Evolutionary conservation across 371 early-diverging fungal species (phyloP).

Genomic region (Batkoa obscura): DNA sequence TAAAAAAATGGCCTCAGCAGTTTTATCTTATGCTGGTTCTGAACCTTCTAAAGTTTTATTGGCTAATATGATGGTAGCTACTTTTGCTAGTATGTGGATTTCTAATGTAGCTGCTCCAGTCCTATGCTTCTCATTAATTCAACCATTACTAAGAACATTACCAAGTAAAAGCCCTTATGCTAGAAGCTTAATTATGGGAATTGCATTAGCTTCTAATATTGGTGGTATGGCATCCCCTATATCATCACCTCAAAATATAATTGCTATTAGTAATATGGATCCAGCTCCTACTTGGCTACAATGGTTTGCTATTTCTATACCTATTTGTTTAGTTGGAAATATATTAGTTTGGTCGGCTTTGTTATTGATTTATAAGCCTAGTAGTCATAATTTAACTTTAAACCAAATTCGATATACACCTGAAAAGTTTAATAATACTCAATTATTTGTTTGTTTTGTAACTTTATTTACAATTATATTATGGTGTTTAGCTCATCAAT

Average conservation of each 20-base stretch:
- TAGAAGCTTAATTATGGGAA: constrained; percentile 73
- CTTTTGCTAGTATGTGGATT: constrained; percentile 93
- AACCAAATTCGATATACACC: constrained; percentile 29
- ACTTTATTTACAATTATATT: constrained; percentile 50
- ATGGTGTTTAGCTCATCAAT: constrained; percentile 66
- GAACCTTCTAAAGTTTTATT: constrained; percentile 63
- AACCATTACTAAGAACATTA: constrained; percentile 66
- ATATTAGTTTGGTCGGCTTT: constrained; percentile 64
- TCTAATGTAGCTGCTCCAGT: constrained; percentile 95
- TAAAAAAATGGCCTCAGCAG: constrained; percentile 66
- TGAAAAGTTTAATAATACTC: constrained; percentile 39
- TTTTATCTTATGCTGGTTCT: constrained; percentile 77
- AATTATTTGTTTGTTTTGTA: constrained; percentile 43
- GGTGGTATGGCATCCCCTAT: constrained; percentile 97
- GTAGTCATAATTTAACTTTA: constrained; percentile 19
- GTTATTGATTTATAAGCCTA: constrained; percentile 44
- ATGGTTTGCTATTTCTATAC: constrained; percentile 64
- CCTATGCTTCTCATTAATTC: constrained; percentile 83
- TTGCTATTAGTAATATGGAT: constrained; percentile 66
- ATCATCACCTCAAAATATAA: constrained; percentile 86
- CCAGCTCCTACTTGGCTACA: constrained; percentile 71
- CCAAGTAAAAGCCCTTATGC: constrained; percentile 51
- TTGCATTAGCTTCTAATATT: constrained; percentile 84
- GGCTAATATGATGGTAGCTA: constrained; percentile 86
- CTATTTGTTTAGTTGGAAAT: constrained; percentile 47